phyloP scores from a whole-genome alignment of 2,329 filamentous ascomycete genomes.

The Fusarium scirpi region DNA sequence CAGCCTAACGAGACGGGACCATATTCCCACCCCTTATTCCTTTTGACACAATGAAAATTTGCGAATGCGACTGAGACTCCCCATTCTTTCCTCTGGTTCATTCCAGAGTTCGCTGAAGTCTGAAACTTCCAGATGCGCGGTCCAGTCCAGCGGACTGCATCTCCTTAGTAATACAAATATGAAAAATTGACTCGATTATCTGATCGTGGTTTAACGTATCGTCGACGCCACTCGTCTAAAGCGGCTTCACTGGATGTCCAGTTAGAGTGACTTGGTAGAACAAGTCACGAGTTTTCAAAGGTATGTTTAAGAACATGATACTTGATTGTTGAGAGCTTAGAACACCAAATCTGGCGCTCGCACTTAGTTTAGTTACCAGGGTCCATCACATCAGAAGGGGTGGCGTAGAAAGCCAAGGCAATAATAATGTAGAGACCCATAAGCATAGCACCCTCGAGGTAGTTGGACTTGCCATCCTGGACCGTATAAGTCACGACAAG shows the following conservation, averaged over 20 bases:
- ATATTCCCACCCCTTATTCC: constrained; percentile 14
- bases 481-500: constrained; percentile 81
- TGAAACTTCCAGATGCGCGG: constrained; percentile 2
- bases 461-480: constrained; percentile 86
- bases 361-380: constrained; percentile 33
- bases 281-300: constrained; percentile 5
- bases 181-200: constrained; percentile 34
- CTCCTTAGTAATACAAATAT: constrained; percentile 43
- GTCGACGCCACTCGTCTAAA: not conserved
- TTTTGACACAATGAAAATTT: constrained; percentile 41
- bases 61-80: constrained; percentile 16
- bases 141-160: constrained; percentile 27
- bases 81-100: constrained; percentile 1
- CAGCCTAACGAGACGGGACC: not conserved
- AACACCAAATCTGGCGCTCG: not conserved
- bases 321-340: not conserved
- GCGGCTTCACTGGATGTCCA: not conserved
- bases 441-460: constrained; percentile 81
- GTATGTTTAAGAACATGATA: constrained; percentile 3
- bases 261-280: not conserved
- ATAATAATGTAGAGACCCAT: constrained; percentile 69
- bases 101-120: constrained; percentile 6
- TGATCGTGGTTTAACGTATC: constrained; percentile 11
- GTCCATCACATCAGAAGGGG: constrained; percentile 62
- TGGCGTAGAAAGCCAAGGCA: constrained; percentile 70